Conservation (phyloP, 306 rosid species). For the Calophaca sinica region DNA sequence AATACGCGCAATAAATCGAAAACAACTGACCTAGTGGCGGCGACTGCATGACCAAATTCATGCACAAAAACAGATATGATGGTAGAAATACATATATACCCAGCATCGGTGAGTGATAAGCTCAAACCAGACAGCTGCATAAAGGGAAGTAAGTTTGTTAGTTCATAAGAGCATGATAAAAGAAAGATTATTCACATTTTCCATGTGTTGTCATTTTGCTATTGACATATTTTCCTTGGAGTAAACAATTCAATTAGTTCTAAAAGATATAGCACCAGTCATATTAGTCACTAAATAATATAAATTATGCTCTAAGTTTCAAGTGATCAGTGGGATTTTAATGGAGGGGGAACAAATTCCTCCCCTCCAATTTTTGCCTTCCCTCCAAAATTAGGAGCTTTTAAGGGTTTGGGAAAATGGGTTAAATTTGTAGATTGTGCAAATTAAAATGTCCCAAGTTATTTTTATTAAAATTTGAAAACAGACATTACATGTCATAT, state of each 20-base stretch:
- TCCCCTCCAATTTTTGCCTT: too few relatives aligned
- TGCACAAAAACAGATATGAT: slow-evolving; percentile 68
- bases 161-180: slow-evolving; percentile 1
- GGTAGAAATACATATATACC: slow-evolving; percentile 66
- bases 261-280: background rate
- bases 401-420: too few relatives aligned
- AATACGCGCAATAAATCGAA: slow-evolving; percentile 1
- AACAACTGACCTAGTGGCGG: slow-evolving; percentile 77
- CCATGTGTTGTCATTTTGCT: background rate
- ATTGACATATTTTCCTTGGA: background rate
- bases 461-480: too few relatives aligned
- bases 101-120: slow-evolving; percentile 63
- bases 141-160: background rate
- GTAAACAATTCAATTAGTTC: background rate
- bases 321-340: background rate
- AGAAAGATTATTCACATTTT: slow-evolving; percentile 35
- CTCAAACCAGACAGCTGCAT: slow-evolving; percentile 53
- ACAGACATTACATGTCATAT: too few relatives aligned
- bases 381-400: too few relatives aligned
- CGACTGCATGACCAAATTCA: slow-evolving; percentile 84
- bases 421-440: too few relatives aligned
- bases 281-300: background rate
- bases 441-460: too few relatives aligned
- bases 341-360: too few relatives aligned
- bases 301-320: background rate